Base-by-base conservation (phyloP, 352 stramenopile genomes). In the Globisporangium paroecandrum region DNA sequence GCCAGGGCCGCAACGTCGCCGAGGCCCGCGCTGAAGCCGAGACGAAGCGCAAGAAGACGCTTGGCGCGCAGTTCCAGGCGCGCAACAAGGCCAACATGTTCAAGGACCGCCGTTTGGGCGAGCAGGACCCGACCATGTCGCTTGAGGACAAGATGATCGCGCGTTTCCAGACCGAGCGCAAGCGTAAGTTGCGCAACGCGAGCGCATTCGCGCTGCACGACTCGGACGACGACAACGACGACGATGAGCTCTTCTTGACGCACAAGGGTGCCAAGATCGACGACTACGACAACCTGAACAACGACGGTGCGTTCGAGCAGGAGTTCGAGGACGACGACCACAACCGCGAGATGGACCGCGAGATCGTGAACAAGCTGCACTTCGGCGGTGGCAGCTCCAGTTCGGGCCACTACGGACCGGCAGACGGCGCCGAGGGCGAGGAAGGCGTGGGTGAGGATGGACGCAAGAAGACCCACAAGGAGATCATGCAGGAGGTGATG, bases 141-240 rank as follows among this genome's bases (percentile, higher is more conserved):
- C 74, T 96, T n/a, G 90, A 97, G 65, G 90, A 97, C 77, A 97
- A 97, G 71, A 97, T 97, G 89, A 94, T 97, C 72, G 78, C 85
- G 27, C 87, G 90, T 55, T 97, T 97, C 76, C 89, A 96, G 74
- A 90, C 78, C 20, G 89, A 97, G 63, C 85, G 89, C 66, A 96
- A 96, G 78, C 83, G 83, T 69, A 91, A 93, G 72, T 69, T 94
- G 72, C 86, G 85, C 70, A 90, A 95, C 55, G 78, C 83, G 20
- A 77, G 79, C 32, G 73, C 80, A 27, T 95, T 93, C 62, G 82
- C 82, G 54, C 75, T 95, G n/a, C 76, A 90, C 57, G 87, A 95
- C 70, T 90, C 81, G 58, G 87, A 95, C 63, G 76, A 84, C 49
- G 86, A 93, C n/a, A 70, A 87, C 32, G 80, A 83, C 29, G 82